A percentile compares a stretch with the other conserved stretches of the same genome.
phyloP scores from a whole-genome alignment of 1,139 yeast species.

The Pichia inconspicua region DNA sequence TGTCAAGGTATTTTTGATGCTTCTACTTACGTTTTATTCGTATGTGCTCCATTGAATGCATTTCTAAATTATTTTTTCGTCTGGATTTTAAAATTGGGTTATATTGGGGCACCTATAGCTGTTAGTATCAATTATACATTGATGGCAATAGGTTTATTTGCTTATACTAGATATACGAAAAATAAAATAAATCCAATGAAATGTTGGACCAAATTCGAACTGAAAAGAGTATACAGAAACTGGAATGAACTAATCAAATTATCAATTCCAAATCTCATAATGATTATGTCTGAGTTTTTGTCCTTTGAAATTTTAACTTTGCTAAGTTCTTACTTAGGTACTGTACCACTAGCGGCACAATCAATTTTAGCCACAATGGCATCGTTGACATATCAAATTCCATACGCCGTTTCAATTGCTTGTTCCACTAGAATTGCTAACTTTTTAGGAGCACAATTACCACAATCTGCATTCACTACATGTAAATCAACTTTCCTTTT shows the following conservation, averaged over 20 bases:
- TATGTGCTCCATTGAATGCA: constrained; percentile 49
- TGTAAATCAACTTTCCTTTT: constrained; percentile 40
- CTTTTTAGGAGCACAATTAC: constrained; percentile 48
- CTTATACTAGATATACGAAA: constrained; percentile 37
- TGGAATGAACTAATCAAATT: constrained; percentile 43
- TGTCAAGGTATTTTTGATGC: constrained; percentile 49
- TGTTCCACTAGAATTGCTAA: constrained; percentile 54
- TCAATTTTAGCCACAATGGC: constrained; percentile 52
- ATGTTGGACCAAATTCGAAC: constrained; percentile 39
- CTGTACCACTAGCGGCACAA: constrained; percentile 49
- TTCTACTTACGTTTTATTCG: constrained; percentile 41
- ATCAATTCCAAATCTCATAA: constrained; percentile 50
- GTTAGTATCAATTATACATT: constrained; percentile 51
- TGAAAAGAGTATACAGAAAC: constrained; percentile 31
- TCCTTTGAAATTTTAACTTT: constrained; percentile 52
- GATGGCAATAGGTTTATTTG: constrained; percentile 41
- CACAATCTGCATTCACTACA: constrained; percentile 37
- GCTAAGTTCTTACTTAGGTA: constrained; percentile 48
- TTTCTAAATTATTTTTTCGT: constrained; percentile 42
- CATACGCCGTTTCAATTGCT: constrained; percentile 56
- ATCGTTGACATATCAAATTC: constrained; percentile 39
- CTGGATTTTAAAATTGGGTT: constrained; percentile 37
- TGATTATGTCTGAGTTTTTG: constrained; percentile 54
- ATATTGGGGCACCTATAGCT: constrained; percentile 52
- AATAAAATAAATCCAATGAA: constrained; percentile 30